Percentiles rank a stretch among this genome's conserved stretches.
These are phyloP conservation scores for Scheffersomyces lignosus DNA, from an alignment of 805 yeast species.

Conservation along the genomic window DNA sequence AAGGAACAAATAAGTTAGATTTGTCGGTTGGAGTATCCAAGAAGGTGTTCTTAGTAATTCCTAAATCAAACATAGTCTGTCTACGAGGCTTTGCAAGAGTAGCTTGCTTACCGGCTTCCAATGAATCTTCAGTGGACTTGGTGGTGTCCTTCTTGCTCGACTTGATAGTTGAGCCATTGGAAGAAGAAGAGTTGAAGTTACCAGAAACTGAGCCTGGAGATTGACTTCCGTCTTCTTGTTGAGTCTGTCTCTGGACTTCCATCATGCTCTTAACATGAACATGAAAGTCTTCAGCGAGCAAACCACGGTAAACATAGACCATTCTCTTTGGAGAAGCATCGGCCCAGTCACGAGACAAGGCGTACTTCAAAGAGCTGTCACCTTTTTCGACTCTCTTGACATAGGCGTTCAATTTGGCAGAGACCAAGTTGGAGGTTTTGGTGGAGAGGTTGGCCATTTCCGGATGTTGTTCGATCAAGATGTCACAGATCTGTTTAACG, in stretches of 20 bases:
- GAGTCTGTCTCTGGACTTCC: slow-evolving; percentile 45
- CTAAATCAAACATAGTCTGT: slow-evolving; percentile 55
- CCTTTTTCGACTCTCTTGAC: slow-evolving; percentile 85
- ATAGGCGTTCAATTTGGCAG: slow-evolving; percentile 82
- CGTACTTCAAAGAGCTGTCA: slow-evolving; percentile 68
- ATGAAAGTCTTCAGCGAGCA: slow-evolving; percentile 72
- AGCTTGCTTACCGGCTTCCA: slow-evolving; percentile 36
- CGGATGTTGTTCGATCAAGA: slow-evolving; percentile 71
- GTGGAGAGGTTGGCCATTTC: slow-evolving; percentile 81
- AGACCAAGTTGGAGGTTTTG: slow-evolving; percentile 75
- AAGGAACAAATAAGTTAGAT: slow-evolving; percentile 59
- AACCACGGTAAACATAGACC: slow-evolving; percentile 84
- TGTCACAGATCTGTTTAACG: slow-evolving; percentile 84
- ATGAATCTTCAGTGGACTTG: slow-evolving; percentile 21
- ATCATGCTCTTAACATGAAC: slow-evolving; percentile 66
- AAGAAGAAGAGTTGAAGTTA: neutral
- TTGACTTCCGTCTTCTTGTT: slow-evolving; percentile 5
- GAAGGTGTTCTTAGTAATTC: slow-evolving; percentile 44
- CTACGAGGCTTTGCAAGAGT: slow-evolving; percentile 44
- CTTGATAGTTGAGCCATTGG: neutral
- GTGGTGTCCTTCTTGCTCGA: slow-evolving; percentile 1
- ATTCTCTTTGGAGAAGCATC: slow-evolving; percentile 86
- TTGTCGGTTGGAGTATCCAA: slow-evolving; percentile 40
- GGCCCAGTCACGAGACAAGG: slow-evolving; percentile 86
- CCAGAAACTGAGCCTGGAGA: too few species aligned